Evolutionary conservation across 2,329 filamentous ascomycete species (phyloP), one percentile per base, ranked within the genome.

Genomic region (Epichloe baconii): DNA sequence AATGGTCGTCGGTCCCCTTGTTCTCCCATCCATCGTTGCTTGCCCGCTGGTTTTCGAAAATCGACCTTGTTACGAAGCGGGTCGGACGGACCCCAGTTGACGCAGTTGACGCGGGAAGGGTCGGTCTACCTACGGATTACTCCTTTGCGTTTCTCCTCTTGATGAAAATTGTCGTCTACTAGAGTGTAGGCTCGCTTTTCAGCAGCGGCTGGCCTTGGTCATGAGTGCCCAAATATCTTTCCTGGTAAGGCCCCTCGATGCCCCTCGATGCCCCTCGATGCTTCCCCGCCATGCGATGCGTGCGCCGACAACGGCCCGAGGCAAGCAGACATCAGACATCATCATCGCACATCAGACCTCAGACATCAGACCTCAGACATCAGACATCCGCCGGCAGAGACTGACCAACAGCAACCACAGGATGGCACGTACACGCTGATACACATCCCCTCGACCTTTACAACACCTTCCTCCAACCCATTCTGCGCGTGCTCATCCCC

Each of bases 341-440:
- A n/a, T n/a, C n/a, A n/a, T n/a, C n/a, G n/a, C n/a, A 23, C 21
- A 6, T 23, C 21, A 23, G 17, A 17, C 17, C 17, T 17, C 17
- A 17, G 17, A 17, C 17, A 1, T 23, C 21, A 4, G 4, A 23
- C 26, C 3, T 26, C 26, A 26, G 7, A 26, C 26, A 8, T 31
- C 8, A 31, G 8, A 31, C 26, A 10, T 4, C 8, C 26, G 26
- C 26, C 26, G 8, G 26, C 26, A 31, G 1, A 31, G 26, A 31
- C 26, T 31, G 26, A 35, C 38, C 8, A 44, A 49, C 15, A 26
- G 3, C 19, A 14, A 19, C 11, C 11, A 48, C 15, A 97, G 93
- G 85, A 95, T 62, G 88, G 88, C 58, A 84, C 83, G 56, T 81
- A 95, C 60, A 88, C 83, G 61, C 76, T 98, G 54, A 88, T 97